Base-by-base conservation (phyloP, 1,284 basidiomycete species). In the Anthracocystis walkeri region DNA sequence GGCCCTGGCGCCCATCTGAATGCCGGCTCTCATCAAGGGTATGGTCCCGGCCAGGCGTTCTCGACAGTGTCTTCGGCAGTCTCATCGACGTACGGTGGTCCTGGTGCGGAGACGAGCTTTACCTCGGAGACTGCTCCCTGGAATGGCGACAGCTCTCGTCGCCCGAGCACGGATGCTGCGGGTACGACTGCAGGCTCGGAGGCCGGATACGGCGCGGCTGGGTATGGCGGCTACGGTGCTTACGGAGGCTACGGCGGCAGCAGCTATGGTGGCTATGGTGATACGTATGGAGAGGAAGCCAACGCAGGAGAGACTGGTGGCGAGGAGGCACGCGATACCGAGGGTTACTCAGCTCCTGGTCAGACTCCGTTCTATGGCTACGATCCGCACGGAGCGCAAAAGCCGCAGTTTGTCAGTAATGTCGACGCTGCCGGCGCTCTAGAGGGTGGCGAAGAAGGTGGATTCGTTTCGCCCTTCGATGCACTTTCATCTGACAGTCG, bases 381-480 rank as follows among this genome's bases (percentile, higher is more conserved):
- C 56, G 68, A 81, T 29, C 65, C 74, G 40, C 77, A 81, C 38
- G 77, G 79, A n/a, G 74, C 78, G 4, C 65, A 75, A 45, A 60
- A 76, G 62, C 75, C 79, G 10, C 74, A 79, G 38, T 82, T 82
- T 55, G 60, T 79, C 57, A 75, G 72, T 80, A 87, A 87, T 40
- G 75, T 85, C 65, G 67, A 62, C 8, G 65, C 57, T 23, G 71
- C 63, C 11, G 66, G 38, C 23, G 63, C 67, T n/a, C 62, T 77
- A 16, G 69, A 66, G 25, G 65, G 42, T 3, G 69, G 46, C 18
- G 82, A 81, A 11, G 84, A 86, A 8, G 81, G 85, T 44, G 83
- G 86, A 1, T 93, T 96, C 77, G 89, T 95, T 46, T 94, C 92
- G n/a, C 88, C 93, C 8, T 94, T 95, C 92, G 92, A 93, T 79